A percentile compares a stretch with the other conserved stretches of the same genome.
Evolutionary conservation across 2,329 filamentous ascomycete species (phyloP).

Genomic region (Ceratocystis eucalypticola): DNA sequence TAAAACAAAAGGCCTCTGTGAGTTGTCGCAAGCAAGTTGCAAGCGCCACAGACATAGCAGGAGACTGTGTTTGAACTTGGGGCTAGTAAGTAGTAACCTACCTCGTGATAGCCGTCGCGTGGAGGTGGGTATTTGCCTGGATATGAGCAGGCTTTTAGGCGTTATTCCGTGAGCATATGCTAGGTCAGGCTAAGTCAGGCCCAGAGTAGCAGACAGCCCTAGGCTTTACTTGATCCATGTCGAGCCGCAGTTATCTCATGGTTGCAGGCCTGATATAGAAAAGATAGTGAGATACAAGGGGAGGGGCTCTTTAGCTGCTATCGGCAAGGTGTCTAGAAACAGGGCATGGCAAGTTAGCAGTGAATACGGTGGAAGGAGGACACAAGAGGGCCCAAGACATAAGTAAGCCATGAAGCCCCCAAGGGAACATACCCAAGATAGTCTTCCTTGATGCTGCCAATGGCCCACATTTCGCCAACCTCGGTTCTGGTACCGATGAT

Average conservation of each 20-base stretch:
- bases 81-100: neutral
- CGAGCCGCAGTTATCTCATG: neutral
- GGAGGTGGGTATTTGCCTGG: neutral
- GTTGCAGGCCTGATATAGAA: neutral
- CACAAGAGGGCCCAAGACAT: neutral
- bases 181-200: neutral
- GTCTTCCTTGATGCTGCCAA: constrained; percentile 89
- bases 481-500: constrained; percentile 88
- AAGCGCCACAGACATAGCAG: neutral
- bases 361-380: neutral
- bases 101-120: neutral
- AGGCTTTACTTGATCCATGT: neutral
- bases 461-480: constrained; percentile 89
- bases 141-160: neutral
- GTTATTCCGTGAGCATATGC: neutral
- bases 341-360: neutral
- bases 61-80: neutral
- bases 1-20: neutral
- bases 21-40: no score
- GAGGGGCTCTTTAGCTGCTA: constrained; percentile 6
- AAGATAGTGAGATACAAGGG: neutral
- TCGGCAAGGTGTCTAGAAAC: constrained; percentile 16
- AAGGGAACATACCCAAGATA: constrained; percentile 44
- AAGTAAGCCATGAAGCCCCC: no score
- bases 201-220: neutral